Base-by-base conservation (phyloP, 2,329 filamentous ascomycete species). In the Aspergillus udagawae region DNA sequence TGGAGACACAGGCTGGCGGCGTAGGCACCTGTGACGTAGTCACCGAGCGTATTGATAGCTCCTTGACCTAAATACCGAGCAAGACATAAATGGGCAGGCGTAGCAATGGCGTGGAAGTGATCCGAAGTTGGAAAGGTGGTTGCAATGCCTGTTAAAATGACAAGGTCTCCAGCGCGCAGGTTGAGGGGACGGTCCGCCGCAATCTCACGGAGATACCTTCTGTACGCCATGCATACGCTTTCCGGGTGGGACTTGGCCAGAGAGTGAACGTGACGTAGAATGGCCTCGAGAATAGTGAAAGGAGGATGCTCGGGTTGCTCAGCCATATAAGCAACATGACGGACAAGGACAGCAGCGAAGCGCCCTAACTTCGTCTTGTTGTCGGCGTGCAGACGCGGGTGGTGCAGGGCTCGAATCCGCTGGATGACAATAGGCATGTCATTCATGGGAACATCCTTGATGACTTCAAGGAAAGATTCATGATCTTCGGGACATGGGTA, bases 51-150 rank as follows among this genome's bases (percentile, higher is more conserved):
- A 47, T 84, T 80, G 0, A 91, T 86, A 0, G 87, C 81, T 55
- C 86, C 91, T 65, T 96, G 86, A 1, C 89, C 91, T 27, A 99
- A 82, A 74, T 90, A 97, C 54, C 91, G 86, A 12, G 84, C 84
- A 74, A 97, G 90, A n/a, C 87, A 83, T 4, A 97, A 84, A 75
- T 91, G 89, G 0, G 93, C 89, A 1, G 94, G 94, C 1, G 94
- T 99, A 44, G 91, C 89, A 38, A 97, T 91, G 66, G 94, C 89
- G 68, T 99, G 94, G 75, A 97, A 99, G 75, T 97, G 92, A 74
- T 99, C 94, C 0, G 92, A 97, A 0, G 94, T 96, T 4, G 94
- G 92, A 68, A 96, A 99, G 53, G 95, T 89, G 2, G 86, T 86
- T 44, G 88, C 86, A 58, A 97, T 85, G 0, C 91, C 92, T 0